Evolutionary conservation across 371 early-diverging fungal species (phyloP).

Genomic region (Saksenaea oblongispora): DNA sequence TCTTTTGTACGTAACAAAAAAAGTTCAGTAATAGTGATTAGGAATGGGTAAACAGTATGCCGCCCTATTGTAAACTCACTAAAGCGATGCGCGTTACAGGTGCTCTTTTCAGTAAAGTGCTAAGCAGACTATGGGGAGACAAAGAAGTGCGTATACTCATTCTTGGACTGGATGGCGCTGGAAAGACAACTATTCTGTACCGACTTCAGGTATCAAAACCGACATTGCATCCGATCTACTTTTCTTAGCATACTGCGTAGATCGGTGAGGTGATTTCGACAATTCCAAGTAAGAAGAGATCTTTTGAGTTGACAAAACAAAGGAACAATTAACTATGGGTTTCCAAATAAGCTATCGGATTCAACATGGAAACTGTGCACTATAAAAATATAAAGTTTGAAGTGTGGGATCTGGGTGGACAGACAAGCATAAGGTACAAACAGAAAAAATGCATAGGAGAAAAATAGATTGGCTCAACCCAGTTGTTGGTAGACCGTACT

Average conservation of each 20-base stretch:
- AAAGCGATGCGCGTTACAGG: conserved; percentile 17
- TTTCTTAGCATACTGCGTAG: conserved; percentile 59
- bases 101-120: conserved; percentile 47
- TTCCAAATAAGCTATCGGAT: conserved; percentile 62
- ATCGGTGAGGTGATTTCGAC: conserved; percentile 97
- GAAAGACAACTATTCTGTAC: conserved; percentile 90
- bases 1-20: too few species aligned
- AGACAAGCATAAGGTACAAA: conserved; percentile 87
- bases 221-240: background rate
- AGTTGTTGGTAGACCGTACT: conserved; percentile 32
- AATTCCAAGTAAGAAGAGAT: conserved; percentile 88
- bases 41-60: too few species aligned
- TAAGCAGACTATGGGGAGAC: conserved; percentile 56
- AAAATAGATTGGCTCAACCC: background rate
- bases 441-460: background rate
- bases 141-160: conserved; percentile 92
- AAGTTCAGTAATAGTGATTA: too few species aligned
- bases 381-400: conserved; percentile 97
- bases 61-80: too few species aligned
- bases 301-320: background rate
- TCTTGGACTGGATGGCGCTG: conserved; percentile 94
- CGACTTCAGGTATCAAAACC: conserved; percentile 50
- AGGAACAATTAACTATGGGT: background rate
- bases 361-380: conserved; percentile 97
- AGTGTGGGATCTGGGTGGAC: conserved; percentile 98